These are phyloP conservation scores for Sugiyamaella chiloensis DNA, from an alignment of 805 yeast genomes.

Conservation along the genomic window DNA sequence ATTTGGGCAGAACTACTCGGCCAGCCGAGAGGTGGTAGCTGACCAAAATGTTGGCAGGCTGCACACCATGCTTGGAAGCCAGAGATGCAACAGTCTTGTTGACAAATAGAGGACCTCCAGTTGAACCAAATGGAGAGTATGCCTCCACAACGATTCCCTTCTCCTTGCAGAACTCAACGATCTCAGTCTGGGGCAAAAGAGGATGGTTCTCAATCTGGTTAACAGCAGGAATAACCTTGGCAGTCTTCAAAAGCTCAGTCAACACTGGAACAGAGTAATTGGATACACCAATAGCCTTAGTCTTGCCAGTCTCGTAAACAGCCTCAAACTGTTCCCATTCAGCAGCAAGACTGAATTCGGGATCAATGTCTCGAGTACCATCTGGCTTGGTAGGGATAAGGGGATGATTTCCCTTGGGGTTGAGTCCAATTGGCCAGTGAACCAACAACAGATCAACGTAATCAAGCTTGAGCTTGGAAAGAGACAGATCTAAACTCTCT, in stretches of 20 bases:
- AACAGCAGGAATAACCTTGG: slow-evolving; percentile 54
- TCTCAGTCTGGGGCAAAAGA: slow-evolving; percentile 59
- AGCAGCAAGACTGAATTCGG: slow-evolving; percentile 37
- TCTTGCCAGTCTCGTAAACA: slow-evolving; percentile 45
- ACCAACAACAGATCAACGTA: slow-evolving; percentile 76
- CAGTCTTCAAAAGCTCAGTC: slow-evolving; percentile 30
- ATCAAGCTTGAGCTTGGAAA: slow-evolving; percentile 61
- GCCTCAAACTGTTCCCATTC: slow-evolving; percentile 66
- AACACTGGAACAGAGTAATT: slow-evolving; percentile 58
- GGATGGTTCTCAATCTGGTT: slow-evolving; percentile 79
- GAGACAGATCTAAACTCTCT: slow-evolving; percentile 54
- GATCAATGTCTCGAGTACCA: slow-evolving; percentile 39
- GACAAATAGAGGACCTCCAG: slow-evolving; percentile 61
- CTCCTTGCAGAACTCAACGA: slow-evolving; percentile 49
- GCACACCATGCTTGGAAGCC: slow-evolving; percentile 53
- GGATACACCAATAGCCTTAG: slow-evolving; percentile 73
- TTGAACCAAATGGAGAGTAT: slow-evolving; percentile 66
- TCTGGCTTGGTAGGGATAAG: slow-evolving; percentile 39
- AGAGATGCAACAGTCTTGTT: slow-evolving; percentile 48
- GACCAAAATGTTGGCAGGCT: slow-evolving; percentile 54
- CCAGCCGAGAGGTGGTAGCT: slow-evolving; percentile 66
- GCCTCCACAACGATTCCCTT: slow-evolving; percentile 62
- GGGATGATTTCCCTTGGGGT: slow-evolving; percentile 40
- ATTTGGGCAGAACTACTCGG: slow-evolving; percentile 63
- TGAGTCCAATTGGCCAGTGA: slow-evolving; percentile 76